Evolutionary conservation across 768 basidiomycete genomes (phyloP).

Genomic region (Termitomyces sp.): DNA sequence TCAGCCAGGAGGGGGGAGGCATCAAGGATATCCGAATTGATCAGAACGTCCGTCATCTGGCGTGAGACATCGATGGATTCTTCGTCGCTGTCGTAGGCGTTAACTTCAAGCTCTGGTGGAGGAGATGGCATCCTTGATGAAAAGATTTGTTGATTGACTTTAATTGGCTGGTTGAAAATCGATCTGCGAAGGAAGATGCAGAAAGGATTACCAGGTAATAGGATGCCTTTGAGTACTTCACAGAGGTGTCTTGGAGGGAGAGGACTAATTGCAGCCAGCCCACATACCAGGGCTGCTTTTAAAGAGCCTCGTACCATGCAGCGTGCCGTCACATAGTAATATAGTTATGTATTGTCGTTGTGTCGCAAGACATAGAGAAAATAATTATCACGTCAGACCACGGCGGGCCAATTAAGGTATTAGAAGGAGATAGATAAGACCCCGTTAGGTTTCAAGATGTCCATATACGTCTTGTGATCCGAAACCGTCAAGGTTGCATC

Average conservation of each 20-base stretch:
- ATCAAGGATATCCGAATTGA: slow-evolving; percentile 4
- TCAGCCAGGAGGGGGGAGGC: slow-evolving; percentile 24
- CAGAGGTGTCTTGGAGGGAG: background rate
- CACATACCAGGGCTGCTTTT: background rate
- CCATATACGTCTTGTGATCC: background rate
- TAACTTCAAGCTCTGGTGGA: slow-evolving; percentile 9
- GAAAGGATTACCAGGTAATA: background rate
- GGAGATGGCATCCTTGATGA: slow-evolving; percentile 8
- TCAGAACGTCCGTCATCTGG: background rate
- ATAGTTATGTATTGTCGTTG: background rate
- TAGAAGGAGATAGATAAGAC: background rate
- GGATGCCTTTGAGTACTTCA: background rate
- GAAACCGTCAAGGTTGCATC: background rate
- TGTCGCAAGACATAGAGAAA: background rate
- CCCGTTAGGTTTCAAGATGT: background rate
- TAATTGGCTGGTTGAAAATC: background rate
- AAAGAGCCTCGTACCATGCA: background rate
- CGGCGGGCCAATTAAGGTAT: background rate
- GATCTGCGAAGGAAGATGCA: background rate
- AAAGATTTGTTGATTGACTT: background rate
- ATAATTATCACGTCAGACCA: background rate
- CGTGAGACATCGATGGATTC: background rate
- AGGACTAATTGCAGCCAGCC: background rate
- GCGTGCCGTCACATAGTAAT: background rate
- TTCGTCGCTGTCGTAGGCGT: slow-evolving; percentile 18